Evolutionary conservation across 2,329 filamentous ascomycete genomes (phyloP), one percentile per base, ranked within the genome.

Genomic region (Arthrinium puccinioides): DNA sequence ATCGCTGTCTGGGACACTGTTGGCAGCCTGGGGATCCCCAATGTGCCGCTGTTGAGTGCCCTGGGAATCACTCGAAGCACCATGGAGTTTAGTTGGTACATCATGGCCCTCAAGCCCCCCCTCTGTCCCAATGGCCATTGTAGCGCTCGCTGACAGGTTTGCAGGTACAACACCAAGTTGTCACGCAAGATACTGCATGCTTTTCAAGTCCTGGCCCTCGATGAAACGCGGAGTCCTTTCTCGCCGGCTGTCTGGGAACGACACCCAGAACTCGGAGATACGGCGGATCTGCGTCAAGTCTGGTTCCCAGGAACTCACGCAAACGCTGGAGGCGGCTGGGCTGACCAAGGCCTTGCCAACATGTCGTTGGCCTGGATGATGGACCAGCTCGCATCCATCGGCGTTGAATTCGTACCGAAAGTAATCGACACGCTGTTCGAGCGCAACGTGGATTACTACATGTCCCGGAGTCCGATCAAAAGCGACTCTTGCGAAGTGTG

Each of bases 281-380:
- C 53, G 16, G 68, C 66, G 2, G 61, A 72, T 41, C 56, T 72
- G 30, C 60, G 67, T 20, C 69, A 72, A 43, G 67, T 71, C 10
- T 82, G 78, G 78, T 87, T 88, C 49, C 78, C 83, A 0, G 83
- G 83, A 6, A 76, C 73, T 34, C 84, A 88, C 52, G 76, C 69
- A 9, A 83, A 86, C 48, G 76, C 84, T 32, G 82, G 82, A 5
- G 82, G 82, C 21, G 82, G 82, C 3, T 83, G 74, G 74, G 53
- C 59, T 5, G 70, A 74, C 32, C 63, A 72, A 42, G 67, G 66
- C 13, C 45, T 61, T 10, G 53, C 57, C 35, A 50, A 61, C 39
- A 57, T 56, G 40, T 50, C 59, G 7, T 51, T 62, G 41, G 58
- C 59, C 9, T 61, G 57, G 38, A 40, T 40, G 38, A 33, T 39